A percentile compares a stretch with the other conserved stretches of the same genome.
phyloP scores from a whole-genome alignment of 2,329 filamentous ascomycete species.

The Penicillium glabrum region DNA sequence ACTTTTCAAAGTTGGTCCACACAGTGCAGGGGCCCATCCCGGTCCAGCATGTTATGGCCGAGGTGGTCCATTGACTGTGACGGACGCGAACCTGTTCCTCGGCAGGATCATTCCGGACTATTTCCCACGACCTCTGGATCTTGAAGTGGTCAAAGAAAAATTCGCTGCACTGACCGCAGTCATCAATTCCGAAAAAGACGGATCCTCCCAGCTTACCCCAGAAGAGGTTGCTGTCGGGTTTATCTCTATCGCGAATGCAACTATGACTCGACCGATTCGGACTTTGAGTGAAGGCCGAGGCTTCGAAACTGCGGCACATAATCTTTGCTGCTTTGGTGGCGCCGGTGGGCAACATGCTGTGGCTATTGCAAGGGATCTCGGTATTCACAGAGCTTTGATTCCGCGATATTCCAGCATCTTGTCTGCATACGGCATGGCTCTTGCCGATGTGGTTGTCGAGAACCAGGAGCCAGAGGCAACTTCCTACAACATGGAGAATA shows the following conservation, averaged over 20 bases:
- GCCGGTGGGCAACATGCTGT: constrained; percentile 44
- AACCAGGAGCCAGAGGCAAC: constrained; percentile 6
- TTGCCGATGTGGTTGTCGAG: constrained; percentile 43
- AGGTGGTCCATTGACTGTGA: constrained; percentile 84
- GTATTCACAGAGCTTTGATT: constrained; percentile 45
- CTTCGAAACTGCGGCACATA: constrained; percentile 48
- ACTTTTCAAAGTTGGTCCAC: constrained; percentile 84
- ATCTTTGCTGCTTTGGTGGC: constrained; percentile 33
- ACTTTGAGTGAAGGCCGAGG: constrained; percentile 88
- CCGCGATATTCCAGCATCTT: constrained; percentile 44
- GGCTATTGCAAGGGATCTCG: constrained; percentile 42
- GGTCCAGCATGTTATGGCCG: constrained; percentile 91
- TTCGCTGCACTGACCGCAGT: constrained; percentile 73
- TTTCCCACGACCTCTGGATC: constrained; percentile 81
- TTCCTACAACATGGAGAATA: background rate
- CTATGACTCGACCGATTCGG: constrained; percentile 68
- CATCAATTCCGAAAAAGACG: constrained; percentile 66
- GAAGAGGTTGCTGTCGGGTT: constrained; percentile 53
- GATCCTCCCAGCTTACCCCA: constrained; percentile 44
- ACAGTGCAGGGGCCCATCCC: constrained; percentile 85
- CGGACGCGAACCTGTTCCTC: constrained; percentile 85
- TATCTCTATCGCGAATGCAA: constrained; percentile 39
- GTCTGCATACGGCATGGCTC: constrained; percentile 48
- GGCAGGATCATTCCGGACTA: constrained; percentile 84
- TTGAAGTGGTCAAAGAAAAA: constrained; percentile 68